Conservation (phyloP, 1,284 basidiomycete genomes). For the Tylopilus sp. region DNA sequence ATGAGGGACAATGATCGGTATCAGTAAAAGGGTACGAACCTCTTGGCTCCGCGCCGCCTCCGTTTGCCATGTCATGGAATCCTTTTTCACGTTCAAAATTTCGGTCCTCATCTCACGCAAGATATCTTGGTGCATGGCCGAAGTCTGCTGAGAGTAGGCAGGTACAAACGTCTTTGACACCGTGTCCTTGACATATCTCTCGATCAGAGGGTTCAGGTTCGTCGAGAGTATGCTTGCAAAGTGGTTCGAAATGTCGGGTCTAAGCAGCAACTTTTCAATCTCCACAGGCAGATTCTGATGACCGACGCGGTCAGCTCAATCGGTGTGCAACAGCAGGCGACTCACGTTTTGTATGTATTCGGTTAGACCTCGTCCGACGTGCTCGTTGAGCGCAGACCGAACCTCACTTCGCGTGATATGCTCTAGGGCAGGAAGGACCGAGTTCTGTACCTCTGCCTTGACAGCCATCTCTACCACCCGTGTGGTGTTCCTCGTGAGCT, state of each 20-base stretch:
- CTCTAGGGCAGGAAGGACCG: conserved; percentile 76
- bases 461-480: conserved; percentile 82
- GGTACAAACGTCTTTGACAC: conserved; percentile 73
- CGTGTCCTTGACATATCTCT: conserved; percentile 76
- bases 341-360: conserved; percentile 72
- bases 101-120: conserved; percentile 71
- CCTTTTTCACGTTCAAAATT: conserved; percentile 71
- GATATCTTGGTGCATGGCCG: conserved; percentile 73
- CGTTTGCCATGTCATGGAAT: conserved; percentile 73
- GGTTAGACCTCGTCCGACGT: conserved; percentile 68
- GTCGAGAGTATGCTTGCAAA: conserved; percentile 69
- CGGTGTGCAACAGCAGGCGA: conserved; percentile 7
- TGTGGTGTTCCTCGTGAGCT: conserved; percentile 80
- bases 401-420: conserved; percentile 77
- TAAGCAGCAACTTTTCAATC: conserved; percentile 71
- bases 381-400: conserved; percentile 68
- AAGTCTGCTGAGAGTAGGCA: conserved; percentile 66
- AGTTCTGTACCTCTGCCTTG: conserved; percentile 75
- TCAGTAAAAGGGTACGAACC: conserved; percentile 43
- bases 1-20: conserved; percentile 7
- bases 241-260: conserved; percentile 73
- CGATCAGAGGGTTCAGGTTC: conserved; percentile 68
- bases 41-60: conserved; percentile 74
- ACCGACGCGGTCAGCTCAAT: conserved; percentile 13
- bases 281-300: conserved; percentile 68